These are phyloP conservation scores for Kokia cookei DNA, from an alignment of 441 rosid species.

Conservation along the genomic window DNA sequence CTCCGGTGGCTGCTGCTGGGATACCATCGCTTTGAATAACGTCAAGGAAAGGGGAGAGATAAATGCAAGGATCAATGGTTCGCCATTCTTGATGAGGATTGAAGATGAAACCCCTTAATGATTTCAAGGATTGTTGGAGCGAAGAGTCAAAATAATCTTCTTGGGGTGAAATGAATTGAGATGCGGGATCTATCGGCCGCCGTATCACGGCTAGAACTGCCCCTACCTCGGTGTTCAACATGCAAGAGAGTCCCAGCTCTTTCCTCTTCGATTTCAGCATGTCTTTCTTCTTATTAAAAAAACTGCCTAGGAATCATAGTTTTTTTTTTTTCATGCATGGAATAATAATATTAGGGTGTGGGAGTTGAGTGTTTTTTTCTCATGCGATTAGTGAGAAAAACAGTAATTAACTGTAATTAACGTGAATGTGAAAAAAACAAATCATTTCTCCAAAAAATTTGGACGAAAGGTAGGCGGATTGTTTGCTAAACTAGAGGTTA, in stretches of 20 bases:
- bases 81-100: conserved; percentile 92
- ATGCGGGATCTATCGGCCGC: conserved; percentile 39
- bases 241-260: conserved; percentile 75
- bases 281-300: conserved; percentile 15
- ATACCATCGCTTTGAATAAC: conserved; percentile 72
- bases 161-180: conserved; percentile 36
- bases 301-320: neutral
- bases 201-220: conserved; percentile 78
- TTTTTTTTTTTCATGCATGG: neutral
- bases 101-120: conserved; percentile 71
- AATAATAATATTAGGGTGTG: neutral
- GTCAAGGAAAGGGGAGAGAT: conserved; percentile 76
- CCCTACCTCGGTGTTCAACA: conserved; percentile 89
- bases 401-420: neutral
- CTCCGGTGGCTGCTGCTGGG: conserved; percentile 67
- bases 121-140: conserved; percentile 60
- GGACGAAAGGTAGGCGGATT: conserved; percentile 14
- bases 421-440: neutral
- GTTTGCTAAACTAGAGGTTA: conserved; percentile 16
- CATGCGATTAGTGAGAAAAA: neutral
- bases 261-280: conserved; percentile 30
- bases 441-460: neutral
- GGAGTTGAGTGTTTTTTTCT: neutral
- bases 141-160: conserved; percentile 51
- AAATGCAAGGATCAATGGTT: conserved; percentile 68